Evolutionary conservation across 2,329 filamentous ascomycete genomes (phyloP).

Genomic region (Arthrobotrys pseudoclavata): DNA sequence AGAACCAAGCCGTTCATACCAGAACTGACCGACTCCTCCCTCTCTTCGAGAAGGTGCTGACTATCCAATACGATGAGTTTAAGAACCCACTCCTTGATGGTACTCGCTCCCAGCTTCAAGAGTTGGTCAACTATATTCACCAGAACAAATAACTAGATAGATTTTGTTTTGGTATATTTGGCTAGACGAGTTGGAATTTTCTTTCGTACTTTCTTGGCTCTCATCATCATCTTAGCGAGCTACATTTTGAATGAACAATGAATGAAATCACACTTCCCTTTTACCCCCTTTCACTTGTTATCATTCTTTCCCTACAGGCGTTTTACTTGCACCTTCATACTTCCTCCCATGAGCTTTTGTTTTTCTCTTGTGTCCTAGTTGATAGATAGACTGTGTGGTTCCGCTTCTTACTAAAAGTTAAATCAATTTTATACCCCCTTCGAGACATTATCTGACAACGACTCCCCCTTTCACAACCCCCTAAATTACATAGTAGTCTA

Average conservation of each 20-base stretch:
- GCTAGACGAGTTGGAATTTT: conserved; percentile 37
- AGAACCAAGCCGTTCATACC: conserved; percentile 77
- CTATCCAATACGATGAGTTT: conserved; percentile 77
- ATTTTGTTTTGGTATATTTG: conserved; percentile 1
- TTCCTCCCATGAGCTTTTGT: not conserved
- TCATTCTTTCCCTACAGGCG: conserved; percentile 40
- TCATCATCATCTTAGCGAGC: conserved; percentile 51
- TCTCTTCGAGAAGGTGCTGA: conserved; percentile 80
- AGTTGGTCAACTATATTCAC: conserved; percentile 73
- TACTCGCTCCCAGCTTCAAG: conserved; percentile 76
- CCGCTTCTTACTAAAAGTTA: conserved; percentile 37
- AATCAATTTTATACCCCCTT: conserved; percentile 23
- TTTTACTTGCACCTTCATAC: conserved; percentile 26
- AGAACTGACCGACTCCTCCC: conserved; percentile 78
- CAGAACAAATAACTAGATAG: conserved; percentile 62
- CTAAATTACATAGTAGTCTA: conserved; percentile 42
- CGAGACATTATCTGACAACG: not conserved
- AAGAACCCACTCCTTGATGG: conserved; percentile 73
- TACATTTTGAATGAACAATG: conserved; percentile 39
- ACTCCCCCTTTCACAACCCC: not conserved
- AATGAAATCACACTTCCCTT: conserved; percentile 30
- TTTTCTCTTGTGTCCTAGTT: conserved; percentile 4
- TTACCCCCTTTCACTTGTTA: conserved; percentile 6
- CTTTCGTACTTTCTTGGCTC: conserved; percentile 18
- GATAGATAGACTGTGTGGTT: conserved; percentile 41